Base-by-base conservation (phyloP, 2,329 filamentous ascomycete genomes). In the Microdochium paspali region DNA sequence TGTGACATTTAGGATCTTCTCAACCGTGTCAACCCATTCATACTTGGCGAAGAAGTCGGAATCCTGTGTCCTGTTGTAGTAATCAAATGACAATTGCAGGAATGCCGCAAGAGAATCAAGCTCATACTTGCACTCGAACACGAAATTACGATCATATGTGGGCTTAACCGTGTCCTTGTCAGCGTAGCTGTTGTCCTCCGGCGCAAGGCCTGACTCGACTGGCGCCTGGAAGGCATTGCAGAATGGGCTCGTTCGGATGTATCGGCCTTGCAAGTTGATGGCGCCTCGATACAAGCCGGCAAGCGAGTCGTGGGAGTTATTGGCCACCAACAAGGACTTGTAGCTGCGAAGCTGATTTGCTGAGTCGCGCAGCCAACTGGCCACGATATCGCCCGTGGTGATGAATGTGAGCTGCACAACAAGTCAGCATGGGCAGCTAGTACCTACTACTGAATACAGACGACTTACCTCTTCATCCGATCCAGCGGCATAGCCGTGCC, bases 71-170 rank as follows among this genome's bases (percentile, higher is more conserved):
- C 79, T 75, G 21, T 79, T 73, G 66, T 87, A 79, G 69, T 95
- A 96, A 58, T 93, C 80, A 53, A 87, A 86, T 1, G 81, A 83
- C 4, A 97, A 73, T 39, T 87, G 80, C 7, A 97, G 73, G 64
- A 96, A 96, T 25, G 89, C 83, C 1, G 90, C 89, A 1, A 96
- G 76, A 10, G 87, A 91, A 68, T 96, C 90, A 43, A 96, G 80
- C 67, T 96, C 91, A 65, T 93, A 96, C 66, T 96, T 96, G 76
- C 91, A 96, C 65, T 96, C 91, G 60, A 93, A 96, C 0, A 95
- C 90, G 31, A 82, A 74, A 2, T 72, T 72, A 1, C 76, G 73
- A 56, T 88, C 82, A 55, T 89, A 88, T 0, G 73, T 67, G 2
- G 85, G 84, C 74, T 47, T 77, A 67, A 64, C 60, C 66, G 69